Conservation (phyloP, 257 asterid genomes). For the Nicotiana attenuata region DNA sequence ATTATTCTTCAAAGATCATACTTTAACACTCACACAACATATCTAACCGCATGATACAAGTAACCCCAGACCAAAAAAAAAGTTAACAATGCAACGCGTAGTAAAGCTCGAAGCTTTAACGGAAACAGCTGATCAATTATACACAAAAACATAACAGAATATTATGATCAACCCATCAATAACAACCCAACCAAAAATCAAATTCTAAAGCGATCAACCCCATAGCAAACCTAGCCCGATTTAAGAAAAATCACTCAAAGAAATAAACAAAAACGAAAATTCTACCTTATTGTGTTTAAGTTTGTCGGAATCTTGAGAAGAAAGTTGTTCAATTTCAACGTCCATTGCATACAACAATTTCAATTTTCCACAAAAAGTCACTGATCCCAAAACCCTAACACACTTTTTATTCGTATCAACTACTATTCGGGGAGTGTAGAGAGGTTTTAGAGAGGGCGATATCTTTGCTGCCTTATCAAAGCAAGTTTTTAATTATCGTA, state of each 20-base stretch:
- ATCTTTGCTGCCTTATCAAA: not conserved
- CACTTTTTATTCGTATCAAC: not conserved
- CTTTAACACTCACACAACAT: not conserved
- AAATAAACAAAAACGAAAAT: not conserved
- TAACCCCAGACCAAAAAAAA: not conserved
- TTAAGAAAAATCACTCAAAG: not conserved
- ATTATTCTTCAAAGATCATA: not conserved
- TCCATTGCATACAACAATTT: not conserved
- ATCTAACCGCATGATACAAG: not conserved
- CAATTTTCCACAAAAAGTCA: not conserved
- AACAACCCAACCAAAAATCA: not conserved
- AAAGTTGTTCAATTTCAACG: not conserved
- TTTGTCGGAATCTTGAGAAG: not conserved
- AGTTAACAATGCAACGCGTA: not conserved
- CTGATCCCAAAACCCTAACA: constrained; percentile 2
- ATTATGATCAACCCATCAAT: not conserved
- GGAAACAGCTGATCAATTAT: not conserved
- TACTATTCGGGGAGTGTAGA: not conserved
- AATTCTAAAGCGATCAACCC: not conserved
- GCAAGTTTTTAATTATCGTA: not conserved
- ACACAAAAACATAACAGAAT: not conserved
- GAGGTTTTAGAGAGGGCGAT: not conserved
- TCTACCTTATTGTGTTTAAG: not conserved
- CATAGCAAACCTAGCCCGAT: not conserved
- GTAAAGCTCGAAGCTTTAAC: not conserved